Evolutionary conservation across 441 rosid species (phyloP).

Genomic region (Theobroma grandiflorum): DNA sequence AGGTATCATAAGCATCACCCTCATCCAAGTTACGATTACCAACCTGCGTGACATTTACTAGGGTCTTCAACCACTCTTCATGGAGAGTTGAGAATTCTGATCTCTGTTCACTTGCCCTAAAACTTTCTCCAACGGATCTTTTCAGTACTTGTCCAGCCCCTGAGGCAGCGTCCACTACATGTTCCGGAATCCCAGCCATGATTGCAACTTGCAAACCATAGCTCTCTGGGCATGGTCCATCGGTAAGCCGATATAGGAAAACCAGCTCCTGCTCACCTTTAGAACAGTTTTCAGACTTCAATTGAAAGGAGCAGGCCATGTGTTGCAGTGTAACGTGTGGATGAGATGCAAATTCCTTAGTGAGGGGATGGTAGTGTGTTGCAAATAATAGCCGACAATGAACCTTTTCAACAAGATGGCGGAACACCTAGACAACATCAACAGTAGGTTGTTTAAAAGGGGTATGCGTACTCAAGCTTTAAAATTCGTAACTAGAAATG

Average conservation of each 20-base stretch:
- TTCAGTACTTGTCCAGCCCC: conserved; percentile 71
- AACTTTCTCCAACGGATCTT: conserved; percentile 69
- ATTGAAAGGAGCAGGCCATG: conserved; percentile 85
- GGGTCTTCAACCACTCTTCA: conserved; percentile 80
- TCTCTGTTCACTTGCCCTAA: conserved; percentile 81
- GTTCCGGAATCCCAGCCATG: conserved; percentile 94
- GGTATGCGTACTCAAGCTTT: not conserved
- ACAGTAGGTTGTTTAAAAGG: not conserved
- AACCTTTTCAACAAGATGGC: conserved; percentile 89
- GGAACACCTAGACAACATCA: conserved; percentile 64
- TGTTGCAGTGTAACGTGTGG: conserved; percentile 85
- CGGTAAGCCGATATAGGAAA: conserved; percentile 79
- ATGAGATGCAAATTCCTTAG: conserved; percentile 92
- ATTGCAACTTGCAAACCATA: conserved; percentile 91
- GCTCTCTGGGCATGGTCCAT: conserved; percentile 96
- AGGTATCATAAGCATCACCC: conserved; percentile 71
- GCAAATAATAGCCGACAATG: conserved; percentile 92
- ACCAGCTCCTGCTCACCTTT: conserved; percentile 60
- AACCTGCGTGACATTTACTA: conserved; percentile 46
- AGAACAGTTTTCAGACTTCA: conserved; percentile 41
- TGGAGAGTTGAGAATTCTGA: conserved; percentile 90
- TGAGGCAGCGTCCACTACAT: conserved; percentile 75
- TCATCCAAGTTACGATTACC: conserved; percentile 37
- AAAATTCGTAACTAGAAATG: not conserved
- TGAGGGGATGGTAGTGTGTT: conserved; percentile 95